phyloP scores from a whole-genome alignment of 768 basidiomycete species.

The Sarcodon aspratus region DNA sequence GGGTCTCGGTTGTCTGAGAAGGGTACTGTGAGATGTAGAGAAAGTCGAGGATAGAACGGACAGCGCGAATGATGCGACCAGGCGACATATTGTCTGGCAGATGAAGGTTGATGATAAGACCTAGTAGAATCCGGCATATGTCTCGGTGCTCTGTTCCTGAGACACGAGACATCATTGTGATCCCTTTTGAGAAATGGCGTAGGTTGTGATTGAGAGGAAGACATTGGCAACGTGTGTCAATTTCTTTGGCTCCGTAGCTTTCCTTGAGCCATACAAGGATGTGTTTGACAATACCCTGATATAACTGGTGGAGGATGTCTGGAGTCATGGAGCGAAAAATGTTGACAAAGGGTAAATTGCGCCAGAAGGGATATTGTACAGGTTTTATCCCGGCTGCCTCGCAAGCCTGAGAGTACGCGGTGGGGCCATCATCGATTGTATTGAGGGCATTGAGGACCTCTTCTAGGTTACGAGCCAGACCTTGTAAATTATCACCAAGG shows the following conservation, averaged over 20 bases:
- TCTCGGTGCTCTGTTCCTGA: conserved; percentile 21
- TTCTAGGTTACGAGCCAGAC: not conserved
- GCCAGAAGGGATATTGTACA: conserved; percentile 9
- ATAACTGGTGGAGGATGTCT: conserved; percentile 9
- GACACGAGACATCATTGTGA: conserved; percentile 15
- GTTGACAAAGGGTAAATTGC: conserved; percentile 1
- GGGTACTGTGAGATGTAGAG: conserved; percentile 23
- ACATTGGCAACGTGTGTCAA: conserved; percentile 18
- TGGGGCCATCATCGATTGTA: not conserved
- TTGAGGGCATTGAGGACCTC: not conserved
- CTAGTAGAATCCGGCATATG: conserved; percentile 7
- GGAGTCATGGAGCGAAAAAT: conserved; percentile 6
- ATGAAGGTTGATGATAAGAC: conserved; percentile 2
- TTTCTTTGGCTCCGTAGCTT: conserved; percentile 15
- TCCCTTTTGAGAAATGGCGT: conserved; percentile 21
- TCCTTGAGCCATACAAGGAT: conserved; percentile 17
- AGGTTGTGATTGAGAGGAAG: conserved; percentile 22
- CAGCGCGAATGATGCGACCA: not conserved
- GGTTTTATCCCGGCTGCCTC: conserved; percentile 10
- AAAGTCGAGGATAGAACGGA: conserved; percentile 22
- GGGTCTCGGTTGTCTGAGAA: conserved; percentile 17
- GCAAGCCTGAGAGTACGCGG: conserved; percentile 4
- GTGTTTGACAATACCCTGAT: conserved; percentile 20
- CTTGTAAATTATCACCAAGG: no score
- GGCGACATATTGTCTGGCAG: not conserved